Conservation (phyloP, 202 grass and related monocot genomes). For the Panicum virgatum region DNA sequence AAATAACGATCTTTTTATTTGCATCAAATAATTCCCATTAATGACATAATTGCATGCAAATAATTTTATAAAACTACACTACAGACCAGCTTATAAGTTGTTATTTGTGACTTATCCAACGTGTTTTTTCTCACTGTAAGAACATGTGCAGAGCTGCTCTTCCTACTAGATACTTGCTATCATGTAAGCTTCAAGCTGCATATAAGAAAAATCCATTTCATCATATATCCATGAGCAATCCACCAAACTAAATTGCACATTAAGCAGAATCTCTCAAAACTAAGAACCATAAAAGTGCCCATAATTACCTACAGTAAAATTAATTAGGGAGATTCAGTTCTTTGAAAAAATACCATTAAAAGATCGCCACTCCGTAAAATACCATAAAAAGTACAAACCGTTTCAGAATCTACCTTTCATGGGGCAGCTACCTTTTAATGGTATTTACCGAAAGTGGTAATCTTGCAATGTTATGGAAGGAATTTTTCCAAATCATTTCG, state of each 20-base stretch:
- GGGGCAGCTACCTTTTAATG: neutral
- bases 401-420: too few relatives aligned
- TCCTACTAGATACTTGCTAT: neutral
- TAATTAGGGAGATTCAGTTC: too few relatives aligned
- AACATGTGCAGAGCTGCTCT: neutral
- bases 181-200: neutral
- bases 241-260: neutral
- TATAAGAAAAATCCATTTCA: neutral
- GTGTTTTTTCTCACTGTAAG: neutral
- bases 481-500: neutral
- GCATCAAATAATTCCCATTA: neutral
- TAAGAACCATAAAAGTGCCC: neutral
- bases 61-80: conserved; percentile 22
- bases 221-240: neutral
- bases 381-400: too few relatives aligned
- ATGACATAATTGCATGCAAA: neutral
- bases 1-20: too few relatives aligned
- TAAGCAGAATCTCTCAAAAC: neutral
- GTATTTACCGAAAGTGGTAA: neutral
- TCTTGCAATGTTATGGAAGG: neutral
- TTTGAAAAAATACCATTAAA: too few relatives aligned
- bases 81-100: neutral
- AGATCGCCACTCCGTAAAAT: too few relatives aligned
- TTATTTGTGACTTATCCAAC: neutral
- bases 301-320: neutral